Base-by-base conservation (phyloP, 2,329 filamentous ascomycete species). In the Cercospora nicotianae region DNA sequence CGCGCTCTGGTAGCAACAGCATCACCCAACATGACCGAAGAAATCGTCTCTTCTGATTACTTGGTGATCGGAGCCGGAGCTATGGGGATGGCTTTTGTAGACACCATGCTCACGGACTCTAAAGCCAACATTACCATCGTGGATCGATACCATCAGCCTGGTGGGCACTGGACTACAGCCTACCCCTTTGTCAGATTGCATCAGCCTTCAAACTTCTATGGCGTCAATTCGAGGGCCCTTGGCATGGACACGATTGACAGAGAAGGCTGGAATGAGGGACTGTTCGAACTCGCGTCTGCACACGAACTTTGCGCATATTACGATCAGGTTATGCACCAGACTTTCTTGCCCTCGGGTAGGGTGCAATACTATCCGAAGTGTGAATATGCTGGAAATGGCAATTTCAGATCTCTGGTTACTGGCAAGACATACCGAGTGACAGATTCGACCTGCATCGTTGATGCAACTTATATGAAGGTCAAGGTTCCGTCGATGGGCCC, bases 121-220 rank as follows among this genome's bases (percentile, higher is more conserved):
- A 48, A 48, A 23, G 45, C 45, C 2, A 48, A 18, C 2, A 12
- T 48, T 13, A 23, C 10, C 20, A 48, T 48, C 20, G 45, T 48
- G n/a, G 45, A 48, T 23, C 39, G 60, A 62, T 62, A 72, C 36
- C 63, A 65, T n/a, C 67, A 61, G 12, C 70, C 70, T 39, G 68
- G 70, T n/a, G 71, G 72, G 3, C 72, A 73, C 31, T 73, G 72
- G 72, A 70, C 59, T 1, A 63, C 61, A n/a, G 69, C 72, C 1
- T 73, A 73, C 23, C 70, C 72, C 3, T 73, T 64, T 45, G 70
- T 73, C 1, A 69, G 70, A 5, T 64, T 73, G 3, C 72, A 73
- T 39, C 72, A 73, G 31, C 72, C 71, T 0, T 69, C 72, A 10
- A 53, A 64, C 12, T 71, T 69, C 45, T 73, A 73, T 48, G 72